Evolutionary conservation across 2,329 filamentous ascomycete genomes (phyloP), one percentile per base, ranked within the genome.

Genomic region (Clonostachys rhizophaga): DNA sequence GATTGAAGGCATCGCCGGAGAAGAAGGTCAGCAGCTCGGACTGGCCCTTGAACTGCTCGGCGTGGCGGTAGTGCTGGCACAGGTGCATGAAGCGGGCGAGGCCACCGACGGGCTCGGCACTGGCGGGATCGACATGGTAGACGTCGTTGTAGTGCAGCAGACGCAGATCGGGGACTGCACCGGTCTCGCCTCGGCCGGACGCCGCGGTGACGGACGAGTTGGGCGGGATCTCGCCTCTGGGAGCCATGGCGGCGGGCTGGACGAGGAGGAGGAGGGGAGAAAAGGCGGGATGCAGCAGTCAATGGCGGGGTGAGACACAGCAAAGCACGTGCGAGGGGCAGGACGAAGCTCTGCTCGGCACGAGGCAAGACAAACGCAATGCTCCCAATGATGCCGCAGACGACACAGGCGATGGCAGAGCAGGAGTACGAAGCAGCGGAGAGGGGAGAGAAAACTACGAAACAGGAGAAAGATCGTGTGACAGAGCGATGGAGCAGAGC

Each of bases 81-180:
- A 94, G 70, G 5, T 84, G 86, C 62, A 94, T 84, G 68, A 96
- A 96, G 43, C 91, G 79, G 33, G 88, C 75, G 40, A 87, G 78
- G 16, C 91, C 91, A 30, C 91, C 91, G 3, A 91, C 83, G 2
- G 91, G 91, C 60, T 95, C 89, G 14, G 86, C 82, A 24, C 88
- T 91, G 3, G 75, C 74, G 3, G 68, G 62, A 55, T 95, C 90
- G 46, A 96, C 80, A 58, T 96, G 91, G 65, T 96, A 96, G 50
- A 96, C 91, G 68, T 96, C 91, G 66, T 96, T 96, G 75, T 87
- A 96, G 69, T 96, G 91, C 34, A 95, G 64, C 47, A 96, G 68
- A n/a, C 91, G 83, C 44, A 96, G 69, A 62, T 90, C 86, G 41
- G 89, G 87, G 2, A 34, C 14, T 17, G 46, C 14, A 11, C 33